These are phyloP conservation scores for Pyronema domesticum DNA, from an alignment of 495 filamentous ascomycete species.

Conservation along the genomic window DNA sequence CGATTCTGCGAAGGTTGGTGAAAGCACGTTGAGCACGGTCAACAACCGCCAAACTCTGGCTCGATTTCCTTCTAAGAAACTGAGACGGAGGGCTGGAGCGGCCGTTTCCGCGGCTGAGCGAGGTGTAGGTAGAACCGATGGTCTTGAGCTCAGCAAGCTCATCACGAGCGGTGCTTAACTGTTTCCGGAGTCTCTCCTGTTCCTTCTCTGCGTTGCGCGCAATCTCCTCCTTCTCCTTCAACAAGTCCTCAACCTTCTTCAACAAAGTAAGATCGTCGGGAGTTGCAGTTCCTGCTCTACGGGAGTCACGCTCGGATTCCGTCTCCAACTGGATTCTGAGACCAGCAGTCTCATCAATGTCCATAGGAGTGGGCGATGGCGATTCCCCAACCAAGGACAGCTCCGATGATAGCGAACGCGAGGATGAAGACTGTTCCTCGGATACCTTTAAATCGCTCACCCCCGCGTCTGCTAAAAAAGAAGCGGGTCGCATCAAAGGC, in stretches of 20 bases:
- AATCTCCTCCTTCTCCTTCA: conserved; percentile 52
- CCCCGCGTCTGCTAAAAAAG: conserved; percentile 83
- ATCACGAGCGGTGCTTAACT: conserved; percentile 64
- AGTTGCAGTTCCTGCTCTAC: conserved; percentile 16
- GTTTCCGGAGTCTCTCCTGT: conserved; percentile 61
- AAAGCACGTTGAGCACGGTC: conserved; percentile 90
- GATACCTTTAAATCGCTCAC: conserved; percentile 50
- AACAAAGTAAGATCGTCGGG: conserved; percentile 23
- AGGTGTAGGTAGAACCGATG: conserved; percentile 45
- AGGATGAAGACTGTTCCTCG: conserved; percentile 67
- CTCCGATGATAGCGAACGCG: conserved; percentile 90
- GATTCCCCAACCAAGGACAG: conserved; percentile 85
- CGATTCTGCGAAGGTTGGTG: conserved; percentile 71
- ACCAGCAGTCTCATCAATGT: conserved; percentile 36
- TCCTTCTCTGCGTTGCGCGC: conserved; percentile 53
- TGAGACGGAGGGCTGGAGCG: conserved; percentile 49
- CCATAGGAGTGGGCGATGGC: conserved; percentile 39
- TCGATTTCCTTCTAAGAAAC: conserved; percentile 82
- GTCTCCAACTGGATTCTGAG: conserved; percentile 10
- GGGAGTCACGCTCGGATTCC: neutral
- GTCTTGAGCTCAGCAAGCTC: conserved; percentile 79
- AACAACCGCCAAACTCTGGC: conserved; percentile 73
- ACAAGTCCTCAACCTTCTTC: conserved; percentile 54
- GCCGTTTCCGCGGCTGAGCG: conserved; percentile 38
- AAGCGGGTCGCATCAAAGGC: conserved; percentile 49